Conservation (phyloP, 2,329 filamentous ascomycete genomes). For the Paracoccidioides lutzii region DNA sequence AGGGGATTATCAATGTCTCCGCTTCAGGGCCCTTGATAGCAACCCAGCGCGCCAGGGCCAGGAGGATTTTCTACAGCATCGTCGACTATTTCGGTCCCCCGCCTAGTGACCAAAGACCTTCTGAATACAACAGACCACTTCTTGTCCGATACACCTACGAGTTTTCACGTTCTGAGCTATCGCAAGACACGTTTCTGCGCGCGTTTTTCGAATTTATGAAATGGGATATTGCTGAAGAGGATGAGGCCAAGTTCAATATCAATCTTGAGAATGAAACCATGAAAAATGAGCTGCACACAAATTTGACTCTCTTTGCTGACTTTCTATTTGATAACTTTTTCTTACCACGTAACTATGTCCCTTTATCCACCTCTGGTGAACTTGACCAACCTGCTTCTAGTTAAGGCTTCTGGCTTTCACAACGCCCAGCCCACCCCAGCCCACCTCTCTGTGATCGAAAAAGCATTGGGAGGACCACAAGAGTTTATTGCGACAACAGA, state of each 20-base stretch:
- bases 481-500: conserved; percentile 5
- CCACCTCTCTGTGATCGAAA: conserved; percentile 5
- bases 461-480: conserved; percentile 1
- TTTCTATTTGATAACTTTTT: conserved; percentile 10
- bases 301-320: conserved; percentile 6
- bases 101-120: neutral
- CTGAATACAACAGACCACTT: conserved; percentile 2
- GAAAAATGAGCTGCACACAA: neutral
- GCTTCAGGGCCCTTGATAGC: neutral
- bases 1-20: neutral
- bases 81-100: neutral
- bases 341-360: conserved; percentile 5
- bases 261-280: neutral
- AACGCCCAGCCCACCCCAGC: conserved; percentile 10
- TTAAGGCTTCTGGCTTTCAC: conserved; percentile 7
- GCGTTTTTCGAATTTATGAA: conserved; percentile 3
- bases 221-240: neutral
- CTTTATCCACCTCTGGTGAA: neutral
- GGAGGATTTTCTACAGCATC: neutral
- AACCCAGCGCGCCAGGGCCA: neutral
- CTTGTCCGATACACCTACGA: conserved; percentile 13
- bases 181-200: conserved; percentile 3
- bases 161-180: conserved; percentile 9
- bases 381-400: conserved; percentile 2
- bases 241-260: neutral